Evolutionary conservation across 768 basidiomycete species (phyloP).

Genomic region (Rhizopogon vinicolor): DNA sequence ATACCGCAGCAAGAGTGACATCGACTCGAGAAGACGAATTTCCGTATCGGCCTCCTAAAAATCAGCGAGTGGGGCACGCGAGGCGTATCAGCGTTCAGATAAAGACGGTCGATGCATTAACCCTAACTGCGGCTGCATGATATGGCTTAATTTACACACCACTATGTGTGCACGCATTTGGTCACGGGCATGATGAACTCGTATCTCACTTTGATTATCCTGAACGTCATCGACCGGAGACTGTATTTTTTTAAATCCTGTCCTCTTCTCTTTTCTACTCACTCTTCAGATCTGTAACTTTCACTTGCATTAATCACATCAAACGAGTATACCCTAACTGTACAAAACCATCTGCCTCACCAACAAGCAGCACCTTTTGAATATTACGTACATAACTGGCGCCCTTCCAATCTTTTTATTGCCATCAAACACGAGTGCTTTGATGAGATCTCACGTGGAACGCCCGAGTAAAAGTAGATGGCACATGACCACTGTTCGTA

Average conservation of each 20-base stretch:
- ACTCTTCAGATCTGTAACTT: not conserved
- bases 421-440: not conserved
- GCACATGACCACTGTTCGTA: too few species aligned
- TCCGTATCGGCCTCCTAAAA: conserved; percentile 28
- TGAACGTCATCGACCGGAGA: not conserved
- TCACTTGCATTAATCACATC: not conserved
- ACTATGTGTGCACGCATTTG: not conserved
- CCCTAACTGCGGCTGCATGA: conserved; percentile 6
- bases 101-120: conserved; percentile 18
- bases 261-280: not conserved
- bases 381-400: not conserved
- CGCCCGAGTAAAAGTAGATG: not conserved
- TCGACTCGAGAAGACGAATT: conserved; percentile 14
- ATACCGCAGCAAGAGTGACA: not conserved
- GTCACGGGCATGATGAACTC: not conserved
- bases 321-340: not conserved
- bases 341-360: not conserved
- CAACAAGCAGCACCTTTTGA: not conserved
- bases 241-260: too few species aligned
- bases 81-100: conserved; percentile 35
- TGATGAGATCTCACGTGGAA: too few species aligned
- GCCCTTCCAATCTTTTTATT: not conserved
- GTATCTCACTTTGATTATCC: not conserved
- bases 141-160: not conserved
- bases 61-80: conserved; percentile 32